Evolutionary conservation across 176 grass and related monocot species (phyloP), one percentile per base, ranked within the genome.

Genomic region (Pharus latifolius): DNA sequence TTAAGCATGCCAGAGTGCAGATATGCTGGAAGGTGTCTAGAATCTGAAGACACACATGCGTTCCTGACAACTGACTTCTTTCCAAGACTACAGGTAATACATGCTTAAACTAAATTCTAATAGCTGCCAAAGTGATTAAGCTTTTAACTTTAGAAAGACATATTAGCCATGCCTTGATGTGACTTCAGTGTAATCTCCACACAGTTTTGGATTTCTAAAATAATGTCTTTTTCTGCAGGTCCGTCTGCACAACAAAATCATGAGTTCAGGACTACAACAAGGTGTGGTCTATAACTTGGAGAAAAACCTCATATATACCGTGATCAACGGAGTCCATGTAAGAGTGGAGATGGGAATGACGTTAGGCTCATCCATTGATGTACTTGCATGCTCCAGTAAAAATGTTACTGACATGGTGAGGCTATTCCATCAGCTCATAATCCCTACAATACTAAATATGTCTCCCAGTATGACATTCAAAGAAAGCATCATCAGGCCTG

Each of bases 321-420:
- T 83, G 68, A 81, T 90, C 38, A 90, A 81, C 18, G 87, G 89
- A 54, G 38, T 87, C 38, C 94, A 98, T 80, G 45, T 93, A 43
- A 74, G 78, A 70, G 67, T 97, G 18, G 86, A 93, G 72, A 56
- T 81, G 32, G 87, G 81, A 53, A 66, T 55, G 42, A 77, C 78
- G 23, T 72, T 80, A 28, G 77, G 80, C 57, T 81, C 85, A 45
- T 85, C 67, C 68, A 84, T 98, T 55, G 82, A 88, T 83, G 71
- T 98, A 25, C 81, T 93, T 83, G 89, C 94, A 44, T 93, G 89
- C 72, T 98, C 94, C 8, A 65, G 34, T 52, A 93, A 80, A 86
- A 98, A 72, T 78, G 75, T 93, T 58, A 90, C 83, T 5, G 89
- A 98, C 62, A 93, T 90, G 74, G 68, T 88, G 48, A 93, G 75